A percentile compares a stretch with the other conserved stretches of the same genome.
phyloP scores from a whole-genome alignment of 208 protist genomes.

The Crithidia expoeki region DNA sequence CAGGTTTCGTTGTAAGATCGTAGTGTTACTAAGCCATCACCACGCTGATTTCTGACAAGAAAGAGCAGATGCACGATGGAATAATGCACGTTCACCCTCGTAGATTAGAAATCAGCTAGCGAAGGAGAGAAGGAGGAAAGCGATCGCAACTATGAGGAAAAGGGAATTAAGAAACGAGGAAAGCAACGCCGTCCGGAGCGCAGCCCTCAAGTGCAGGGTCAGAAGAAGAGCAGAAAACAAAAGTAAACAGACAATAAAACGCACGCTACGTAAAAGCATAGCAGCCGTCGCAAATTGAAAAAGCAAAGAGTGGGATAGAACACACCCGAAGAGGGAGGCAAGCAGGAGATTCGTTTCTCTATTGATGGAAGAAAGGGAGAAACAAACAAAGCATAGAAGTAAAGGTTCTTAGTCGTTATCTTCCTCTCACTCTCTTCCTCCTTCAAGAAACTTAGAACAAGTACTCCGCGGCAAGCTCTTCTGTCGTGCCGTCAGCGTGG shows the following conservation, averaged over 20 bases:
- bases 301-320: background rate
- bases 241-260: too few relatives aligned
- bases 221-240: too few relatives aligned
- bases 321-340: background rate
- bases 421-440: background rate
- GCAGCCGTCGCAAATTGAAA: too few relatives aligned
- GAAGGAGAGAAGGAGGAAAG: background rate
- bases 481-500: slow-evolving; percentile 41
- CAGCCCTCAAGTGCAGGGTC: too few relatives aligned
- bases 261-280: background rate
- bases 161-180: background rate
- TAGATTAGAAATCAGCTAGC: too few relatives aligned
- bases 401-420: background rate
- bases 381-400: background rate
- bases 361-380: background rate
- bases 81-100: too few relatives aligned
- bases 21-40: too few relatives aligned
- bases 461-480: slow-evolving; percentile 64
- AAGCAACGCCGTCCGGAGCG: too few relatives aligned
- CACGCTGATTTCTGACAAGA: too few relatives aligned
- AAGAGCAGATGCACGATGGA: too few relatives aligned
- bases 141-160: background rate
- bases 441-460: slow-evolving; percentile 44
- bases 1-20: too few relatives aligned
- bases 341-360: background rate